These are phyloP conservation scores for Aegle marmelos DNA, from an alignment of 345 rosid genomes.

Conservation along the genomic window DNA sequence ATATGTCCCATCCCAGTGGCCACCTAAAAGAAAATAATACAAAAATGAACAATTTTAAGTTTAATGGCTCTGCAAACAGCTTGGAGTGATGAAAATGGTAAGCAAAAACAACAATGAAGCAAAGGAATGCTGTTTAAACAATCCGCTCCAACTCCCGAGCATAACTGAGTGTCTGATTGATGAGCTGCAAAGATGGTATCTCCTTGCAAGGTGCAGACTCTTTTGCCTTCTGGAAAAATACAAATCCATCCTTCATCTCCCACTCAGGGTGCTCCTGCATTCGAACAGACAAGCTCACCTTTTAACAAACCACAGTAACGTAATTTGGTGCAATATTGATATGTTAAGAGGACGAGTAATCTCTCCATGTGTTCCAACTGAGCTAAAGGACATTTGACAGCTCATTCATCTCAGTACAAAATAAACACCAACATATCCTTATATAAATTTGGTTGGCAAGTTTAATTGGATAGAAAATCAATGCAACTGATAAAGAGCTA, in stretches of 20 bases:
- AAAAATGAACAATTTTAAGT: constrained; percentile 1
- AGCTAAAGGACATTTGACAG: not conserved
- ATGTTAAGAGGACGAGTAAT: not conserved
- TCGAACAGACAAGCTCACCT: not conserved
- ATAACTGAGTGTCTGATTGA: constrained; percentile 94
- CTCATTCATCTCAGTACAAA: not conserved
- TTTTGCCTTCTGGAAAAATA: constrained; percentile 87
- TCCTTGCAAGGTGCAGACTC: constrained; percentile 91
- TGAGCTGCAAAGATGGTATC: constrained; percentile 94
- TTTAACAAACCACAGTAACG: not conserved
- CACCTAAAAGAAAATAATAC: not conserved
- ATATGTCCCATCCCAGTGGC: not conserved
- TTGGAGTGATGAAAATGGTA: not conserved
- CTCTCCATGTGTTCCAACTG: not conserved
- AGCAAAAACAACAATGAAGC: not conserved
- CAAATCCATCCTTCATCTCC: constrained; percentile 75
- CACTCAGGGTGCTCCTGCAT: constrained; percentile 92
- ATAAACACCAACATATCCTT: not conserved
- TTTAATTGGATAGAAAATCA: not conserved
- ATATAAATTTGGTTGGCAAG: not conserved
- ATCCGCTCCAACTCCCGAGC: constrained; percentile 98
- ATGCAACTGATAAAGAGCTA: not conserved
- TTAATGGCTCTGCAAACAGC: not conserved
- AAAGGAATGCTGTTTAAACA: constrained; percentile 42
- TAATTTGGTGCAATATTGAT: not conserved